These are phyloP conservation scores for Scutellaria barbata DNA, from an alignment of 257 asterid genomes.

Conservation along the genomic window DNA sequence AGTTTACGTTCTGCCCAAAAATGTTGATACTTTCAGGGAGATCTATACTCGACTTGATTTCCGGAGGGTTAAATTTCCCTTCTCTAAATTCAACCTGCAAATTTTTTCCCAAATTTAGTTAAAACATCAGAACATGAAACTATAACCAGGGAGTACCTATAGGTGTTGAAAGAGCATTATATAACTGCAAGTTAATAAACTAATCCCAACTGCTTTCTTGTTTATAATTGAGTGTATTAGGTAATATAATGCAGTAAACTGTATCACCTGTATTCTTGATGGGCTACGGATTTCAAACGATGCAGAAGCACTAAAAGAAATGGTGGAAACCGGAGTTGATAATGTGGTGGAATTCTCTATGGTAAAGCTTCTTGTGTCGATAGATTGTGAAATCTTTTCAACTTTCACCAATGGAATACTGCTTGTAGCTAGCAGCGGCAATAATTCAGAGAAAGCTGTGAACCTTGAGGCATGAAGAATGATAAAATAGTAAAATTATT, in stretches of 20 bases:
- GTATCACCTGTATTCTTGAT: constrained; percentile 78
- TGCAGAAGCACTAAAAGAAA: constrained; percentile 83
- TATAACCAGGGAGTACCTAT: neutral
- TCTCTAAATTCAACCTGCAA: constrained; percentile 85
- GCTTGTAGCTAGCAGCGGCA: constrained; percentile 89
- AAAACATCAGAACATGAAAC: neutral
- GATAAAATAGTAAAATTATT: constrained; percentile 26
- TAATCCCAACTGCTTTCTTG: no score
- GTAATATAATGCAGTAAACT: constrained; percentile 11
- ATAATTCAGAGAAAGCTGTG: constrained; percentile 89
- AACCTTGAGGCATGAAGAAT: constrained; percentile 63
- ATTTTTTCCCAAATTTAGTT: neutral
- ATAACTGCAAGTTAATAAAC: no score
- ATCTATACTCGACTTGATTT: constrained; percentile 79
- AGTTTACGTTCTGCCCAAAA: constrained; percentile 79
- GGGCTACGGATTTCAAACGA: constrained; percentile 83
- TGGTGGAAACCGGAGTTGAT: constrained; percentile 69
- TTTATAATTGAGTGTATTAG: no score
- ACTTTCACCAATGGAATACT: constrained; percentile 79
- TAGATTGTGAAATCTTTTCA: constrained; percentile 77
- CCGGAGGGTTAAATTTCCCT: constrained; percentile 88
- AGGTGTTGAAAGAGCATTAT: neutral
- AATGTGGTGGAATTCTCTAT: constrained; percentile 70
- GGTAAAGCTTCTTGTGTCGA: constrained; percentile 64
- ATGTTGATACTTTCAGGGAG: constrained; percentile 69